Base-by-base conservation (phyloP, 2,329 filamentous ascomycete species). In the Fragosphaeria purpurea region DNA sequence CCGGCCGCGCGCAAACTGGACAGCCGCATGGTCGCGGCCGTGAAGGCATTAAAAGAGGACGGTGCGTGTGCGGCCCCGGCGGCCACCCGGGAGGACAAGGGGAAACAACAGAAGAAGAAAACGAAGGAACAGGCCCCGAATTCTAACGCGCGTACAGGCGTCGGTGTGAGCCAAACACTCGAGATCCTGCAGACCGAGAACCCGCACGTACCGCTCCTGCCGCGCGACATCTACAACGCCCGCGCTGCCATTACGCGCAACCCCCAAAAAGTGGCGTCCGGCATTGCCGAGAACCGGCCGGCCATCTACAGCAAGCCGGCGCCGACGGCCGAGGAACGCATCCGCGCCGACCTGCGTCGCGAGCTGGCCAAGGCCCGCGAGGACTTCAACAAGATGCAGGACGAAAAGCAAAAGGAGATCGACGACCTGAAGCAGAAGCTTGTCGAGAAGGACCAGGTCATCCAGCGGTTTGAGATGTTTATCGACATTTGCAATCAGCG, bases 401-500 rank as follows among this genome's bases (percentile, higher is more conserved):
- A 76, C 41, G 76, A 81, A 4, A 76, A 68, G 48, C 68, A 75
- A 52, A 79, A 79, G 51, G 74, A 80, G 59, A 73, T 83, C 41
- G 77, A 77, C 12, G 71, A 72, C 1, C 64, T 84, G 51, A 78
- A 79, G 58, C 69, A 72, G 50, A 72, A 80, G 59, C 63, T 90
- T 12, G 75, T 73, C 41, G 78, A 84, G 53, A 83, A 83, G 63
- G 77, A 82, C 53, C 72, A 74, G 59, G 72, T 76, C 53, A 83
- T 84, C 50, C 65, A 73, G 54, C 80, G 76, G 60, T 84, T 83
- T 57, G 80, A 84, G 64, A 80, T 81, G 74, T 84, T 84, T 49
- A 83, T 84, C 59, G 80, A 84, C 62, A 82, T 84, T 50, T 83
- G 80, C 61, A 84, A 84, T 58, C 73, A 82, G 61, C 69, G 80